These are phyloP conservation scores for Saururus chinensis DNA, from an alignment of 164 flowering plant species.

Conservation along the genomic window DNA sequence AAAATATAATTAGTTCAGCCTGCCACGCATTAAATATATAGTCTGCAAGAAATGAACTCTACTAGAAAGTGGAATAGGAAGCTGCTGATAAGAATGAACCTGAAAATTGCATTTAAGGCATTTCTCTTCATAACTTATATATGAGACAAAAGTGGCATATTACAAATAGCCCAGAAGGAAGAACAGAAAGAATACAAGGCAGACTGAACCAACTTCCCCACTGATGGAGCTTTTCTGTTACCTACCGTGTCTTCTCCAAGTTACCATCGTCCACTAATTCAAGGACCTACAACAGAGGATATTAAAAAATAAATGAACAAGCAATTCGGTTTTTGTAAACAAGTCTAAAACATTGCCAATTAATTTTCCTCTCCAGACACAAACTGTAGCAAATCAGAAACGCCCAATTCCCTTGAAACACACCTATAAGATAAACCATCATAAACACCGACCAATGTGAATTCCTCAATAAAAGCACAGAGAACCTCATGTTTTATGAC, in stretches of 20 bases:
- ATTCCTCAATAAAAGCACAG: no score
- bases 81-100: background rate
- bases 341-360: no score
- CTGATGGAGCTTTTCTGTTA: background rate
- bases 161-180: background rate
- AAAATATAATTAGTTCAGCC: no score
- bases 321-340: background rate
- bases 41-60: background rate
- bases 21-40: no score
- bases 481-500: no score
- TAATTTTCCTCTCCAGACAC: no score
- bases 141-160: background rate
- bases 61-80: background rate
- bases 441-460: no score
- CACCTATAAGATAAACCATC: no score
- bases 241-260: background rate
- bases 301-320: background rate
- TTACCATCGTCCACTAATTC: background rate
- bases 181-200: background rate
- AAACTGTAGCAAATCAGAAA: no score
- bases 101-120: background rate
- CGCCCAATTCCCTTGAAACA: no score
- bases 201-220: background rate
- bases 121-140: background rate
- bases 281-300: background rate